Conservation (phyloP, 306 rosid species). For the Spatholobus suberectus region DNA sequence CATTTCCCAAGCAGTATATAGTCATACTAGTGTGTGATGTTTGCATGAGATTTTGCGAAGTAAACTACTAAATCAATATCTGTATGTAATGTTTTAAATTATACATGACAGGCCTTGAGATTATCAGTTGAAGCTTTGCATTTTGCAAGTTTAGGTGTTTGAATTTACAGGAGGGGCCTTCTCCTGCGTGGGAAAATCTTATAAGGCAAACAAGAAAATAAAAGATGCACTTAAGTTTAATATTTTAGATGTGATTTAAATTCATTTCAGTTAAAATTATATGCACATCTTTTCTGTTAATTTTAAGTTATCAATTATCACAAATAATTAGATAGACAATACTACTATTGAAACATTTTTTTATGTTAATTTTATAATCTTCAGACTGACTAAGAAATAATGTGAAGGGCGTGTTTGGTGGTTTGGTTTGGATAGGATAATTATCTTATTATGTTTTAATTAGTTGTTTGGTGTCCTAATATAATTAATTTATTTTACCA, state of each 20-base stretch:
- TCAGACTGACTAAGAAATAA: not conserved
- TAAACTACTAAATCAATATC: not conserved
- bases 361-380: not conserved
- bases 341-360: not conserved
- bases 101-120: constrained; percentile 8
- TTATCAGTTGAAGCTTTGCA: not conserved
- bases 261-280: not conserved
- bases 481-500: too few relatives aligned
- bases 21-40: constrained; percentile 29
- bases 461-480: not conserved
- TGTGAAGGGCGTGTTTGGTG: not conserved
- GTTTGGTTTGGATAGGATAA: too few relatives aligned
- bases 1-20: not conserved
- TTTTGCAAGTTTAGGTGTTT: not conserved
- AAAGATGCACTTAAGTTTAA: not conserved
- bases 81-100: not conserved
- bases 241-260: not conserved
- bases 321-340: not conserved
- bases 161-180: not conserved
- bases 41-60: constrained; percentile 10
- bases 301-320: not conserved
- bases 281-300: not conserved
- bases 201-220: not conserved
- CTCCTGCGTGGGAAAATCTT: not conserved
- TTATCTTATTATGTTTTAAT: too few relatives aligned